Base-by-base conservation (phyloP, 305 asterid species). In the Petunia hybrid region DNA sequence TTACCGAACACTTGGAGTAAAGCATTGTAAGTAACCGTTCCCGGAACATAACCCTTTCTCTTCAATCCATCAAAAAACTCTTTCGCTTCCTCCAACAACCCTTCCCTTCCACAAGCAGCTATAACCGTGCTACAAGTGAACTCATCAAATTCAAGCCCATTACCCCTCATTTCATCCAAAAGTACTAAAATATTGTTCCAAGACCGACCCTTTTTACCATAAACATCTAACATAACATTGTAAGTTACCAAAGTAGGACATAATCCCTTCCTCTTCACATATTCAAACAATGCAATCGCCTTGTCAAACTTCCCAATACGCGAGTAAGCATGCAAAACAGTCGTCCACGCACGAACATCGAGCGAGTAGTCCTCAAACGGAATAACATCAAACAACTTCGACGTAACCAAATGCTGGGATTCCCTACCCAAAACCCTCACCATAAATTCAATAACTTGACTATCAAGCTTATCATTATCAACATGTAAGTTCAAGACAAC, bases 41-140 rank as follows among this genome's bases (percentile, higher is more conserved):
- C 97, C 0, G 97, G 97, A 1, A 89, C 84, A 71, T 87, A 94
- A 36, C 98, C 97, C 48, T 84, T 91, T 63, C 82, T 81, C 91
- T 94, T 94, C 57, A 95, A 88, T 56, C 88, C 95, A 65, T 86
- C 80, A 48, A 95, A 88, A 89, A 95, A 95, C 61, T 81, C 85
- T 85, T 92, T 92, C 4, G 99, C 99, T 87, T 95, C 98, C 67
- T 89, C 91, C 86, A 94, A 81, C 87, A 94, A 78, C 55, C 98
- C 98, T 74, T 94, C 95, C 84, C 99, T 89, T 64, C 97, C 98
- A 88, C 97, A 95, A 1, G 98, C 98, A 38, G 99, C 86, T 79
- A 95, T 87, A 81, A 95, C 98, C 16, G 97, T 95, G 88, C 99
- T 95, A 85, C 97, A 94, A 78, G 99, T 95, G 83, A 95, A 95